A percentile compares a stretch with the other conserved stretches of the same genome.
phyloP scores from a whole-genome alignment of 169 alveolate species.

The Plasmodium malariae region DNA sequence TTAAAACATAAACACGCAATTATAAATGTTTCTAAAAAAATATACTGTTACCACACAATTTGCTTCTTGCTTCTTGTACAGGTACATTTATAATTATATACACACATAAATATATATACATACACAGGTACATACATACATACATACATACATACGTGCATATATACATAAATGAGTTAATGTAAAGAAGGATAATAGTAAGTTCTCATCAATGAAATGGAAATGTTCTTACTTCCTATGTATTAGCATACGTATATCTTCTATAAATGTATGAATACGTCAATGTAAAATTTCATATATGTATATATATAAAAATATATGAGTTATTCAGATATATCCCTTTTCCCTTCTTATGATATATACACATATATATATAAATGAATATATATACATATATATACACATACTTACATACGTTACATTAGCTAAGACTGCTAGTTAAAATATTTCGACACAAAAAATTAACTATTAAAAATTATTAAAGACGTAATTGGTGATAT shows the following conservation, averaged over 20 bases:
- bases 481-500: constrained; percentile 24
- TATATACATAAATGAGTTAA: not conserved
- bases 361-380: constrained; percentile 11
- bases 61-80: too few species aligned
- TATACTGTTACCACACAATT: too few species aligned
- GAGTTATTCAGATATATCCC: too few species aligned
- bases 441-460: constrained; percentile 46
- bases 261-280: too few species aligned
- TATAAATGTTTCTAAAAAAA: too few species aligned
- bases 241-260: too few species aligned
- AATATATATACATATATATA: constrained; percentile 3
- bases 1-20: not conserved
- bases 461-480: constrained; percentile 60
- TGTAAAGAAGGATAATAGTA: not conserved
- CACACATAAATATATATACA: not conserved
- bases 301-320: not conserved
- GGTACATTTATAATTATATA: too few species aligned
- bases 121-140: not conserved
- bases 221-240: too few species aligned
- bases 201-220: not conserved
- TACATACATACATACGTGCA: not conserved
- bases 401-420: constrained; percentile 1
- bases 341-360: too few species aligned
- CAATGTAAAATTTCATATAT: not conserved
- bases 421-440: constrained; percentile 4